Conservation (phyloP, 352 stramenopile species). For the Phytophthora tentaculata region DNA sequence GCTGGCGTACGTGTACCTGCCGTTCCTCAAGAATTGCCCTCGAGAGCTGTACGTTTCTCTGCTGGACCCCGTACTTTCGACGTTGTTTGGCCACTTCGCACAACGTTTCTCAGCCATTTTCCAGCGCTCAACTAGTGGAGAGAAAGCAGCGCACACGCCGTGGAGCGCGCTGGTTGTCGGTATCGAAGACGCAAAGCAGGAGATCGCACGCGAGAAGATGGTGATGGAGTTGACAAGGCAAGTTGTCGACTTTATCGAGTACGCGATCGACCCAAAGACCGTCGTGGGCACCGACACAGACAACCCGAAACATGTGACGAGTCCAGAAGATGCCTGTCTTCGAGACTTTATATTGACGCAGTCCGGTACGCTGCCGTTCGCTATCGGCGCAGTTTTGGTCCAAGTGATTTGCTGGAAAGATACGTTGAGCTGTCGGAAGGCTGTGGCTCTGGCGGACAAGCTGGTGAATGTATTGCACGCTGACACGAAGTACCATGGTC, state of each 20-base stretch:
- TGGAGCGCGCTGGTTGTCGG: constrained; percentile 67
- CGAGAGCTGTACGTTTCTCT: constrained; percentile 61
- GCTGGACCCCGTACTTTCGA: constrained; percentile 64
- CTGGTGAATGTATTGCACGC: constrained; percentile 63
- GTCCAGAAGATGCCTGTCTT: constrained; percentile 58
- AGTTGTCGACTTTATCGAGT: constrained; percentile 77
- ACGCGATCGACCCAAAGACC: constrained; percentile 73
- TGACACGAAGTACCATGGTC: constrained; percentile 41
- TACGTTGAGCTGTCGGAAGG: constrained; percentile 70
- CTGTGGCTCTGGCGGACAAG: constrained; percentile 64
- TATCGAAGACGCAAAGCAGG: constrained; percentile 71
- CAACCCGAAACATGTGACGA: constrained; percentile 78
- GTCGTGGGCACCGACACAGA: constrained; percentile 75
- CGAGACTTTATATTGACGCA: constrained; percentile 70
- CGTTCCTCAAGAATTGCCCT: constrained; percentile 76
- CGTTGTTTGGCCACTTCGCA: constrained; percentile 62
- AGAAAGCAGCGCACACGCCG: constrained; percentile 41
- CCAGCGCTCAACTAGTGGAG: constrained; percentile 20
- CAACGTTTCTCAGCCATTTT: constrained; percentile 60
- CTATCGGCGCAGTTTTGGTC: constrained; percentile 55
- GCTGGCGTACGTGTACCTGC: constrained; percentile 74
- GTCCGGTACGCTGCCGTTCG: constrained; percentile 51
- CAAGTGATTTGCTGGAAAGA: constrained; percentile 81
- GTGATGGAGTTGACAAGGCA: constrained; percentile 73
- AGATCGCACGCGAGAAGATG: constrained; percentile 77